phyloP scores from a whole-genome alignment of 306 rosid genomes.

The Myrica gale region DNA sequence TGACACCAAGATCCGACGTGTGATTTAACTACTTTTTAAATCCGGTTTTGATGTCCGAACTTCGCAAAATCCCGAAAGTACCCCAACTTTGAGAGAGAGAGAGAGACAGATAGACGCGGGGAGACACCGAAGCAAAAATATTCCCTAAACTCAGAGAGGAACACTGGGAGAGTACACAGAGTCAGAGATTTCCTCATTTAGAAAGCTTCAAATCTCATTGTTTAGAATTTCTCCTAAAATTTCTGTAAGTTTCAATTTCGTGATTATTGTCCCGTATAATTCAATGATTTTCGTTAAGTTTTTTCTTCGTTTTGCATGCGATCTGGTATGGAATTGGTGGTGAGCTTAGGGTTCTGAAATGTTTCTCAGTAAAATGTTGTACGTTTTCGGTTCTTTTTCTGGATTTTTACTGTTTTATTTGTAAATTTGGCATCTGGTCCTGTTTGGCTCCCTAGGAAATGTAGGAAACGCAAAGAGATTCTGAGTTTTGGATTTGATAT shows the following conservation, averaged over 20 bases:
- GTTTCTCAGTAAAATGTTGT: not conserved
- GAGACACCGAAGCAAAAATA: slow-evolving; percentile 2
- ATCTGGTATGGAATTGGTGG: slow-evolving; percentile 22
- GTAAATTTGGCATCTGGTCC: not conserved
- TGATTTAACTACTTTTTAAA: slow-evolving; percentile 58
- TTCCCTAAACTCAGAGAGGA: slow-evolving; percentile 22
- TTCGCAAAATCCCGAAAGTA: slow-evolving; percentile 26
- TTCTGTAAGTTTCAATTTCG: slow-evolving; percentile 43
- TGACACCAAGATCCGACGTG: slow-evolving; percentile 46
- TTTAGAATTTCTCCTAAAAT: not conserved
- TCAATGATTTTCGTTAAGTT: not conserved
- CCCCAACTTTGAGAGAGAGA: slow-evolving; percentile 7
- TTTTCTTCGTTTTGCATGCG: slow-evolving; percentile 1
- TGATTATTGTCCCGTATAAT: not conserved
- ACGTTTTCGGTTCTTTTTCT: slow-evolving; percentile 11
- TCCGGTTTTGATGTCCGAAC: slow-evolving; percentile 85
- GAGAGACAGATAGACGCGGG: slow-evolving; percentile 10
- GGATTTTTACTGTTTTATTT: slow-evolving; percentile 8
- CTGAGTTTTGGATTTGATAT: slow-evolving; percentile 12
- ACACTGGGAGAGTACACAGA: slow-evolving; percentile 31
- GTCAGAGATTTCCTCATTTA: slow-evolving; percentile 38
- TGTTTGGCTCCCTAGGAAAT: slow-evolving; percentile 23
- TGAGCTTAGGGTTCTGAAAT: slow-evolving; percentile 54
- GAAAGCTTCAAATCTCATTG: slow-evolving; percentile 30
- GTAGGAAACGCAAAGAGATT: slow-evolving; percentile 25